A percentile compares a stretch with the other conserved stretches of the same genome.
Conservation (phyloP, 2,329 filamentous ascomycete genomes). For the Colletotrichum cereale region DNA sequence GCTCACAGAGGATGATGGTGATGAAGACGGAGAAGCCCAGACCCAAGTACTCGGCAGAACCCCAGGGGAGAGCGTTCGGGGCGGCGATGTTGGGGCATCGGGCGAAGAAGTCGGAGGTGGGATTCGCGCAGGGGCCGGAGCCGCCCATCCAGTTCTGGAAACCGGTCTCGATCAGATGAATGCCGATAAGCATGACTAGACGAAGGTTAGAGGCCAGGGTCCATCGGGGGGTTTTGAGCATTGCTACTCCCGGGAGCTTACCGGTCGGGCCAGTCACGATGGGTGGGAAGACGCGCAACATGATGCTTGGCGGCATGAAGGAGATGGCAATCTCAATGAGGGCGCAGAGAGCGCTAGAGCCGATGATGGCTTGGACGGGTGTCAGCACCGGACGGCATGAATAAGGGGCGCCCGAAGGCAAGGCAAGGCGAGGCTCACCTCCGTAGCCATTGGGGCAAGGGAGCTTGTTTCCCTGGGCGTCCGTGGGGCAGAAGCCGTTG, state of each 20-base stretch:
- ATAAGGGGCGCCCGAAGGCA: not conserved
- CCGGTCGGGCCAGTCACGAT: constrained; percentile 79
- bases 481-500: constrained; percentile 75
- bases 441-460: constrained; percentile 85
- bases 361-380: constrained; percentile 71
- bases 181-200: constrained; percentile 74
- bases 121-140: constrained; percentile 67
- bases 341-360: constrained; percentile 74
- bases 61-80: constrained; percentile 81
- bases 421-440: constrained; percentile 41
- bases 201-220: not conserved
- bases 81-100: constrained; percentile 76
- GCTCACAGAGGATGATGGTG: constrained; percentile 83
- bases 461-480: constrained; percentile 72
- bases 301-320: constrained; percentile 76
- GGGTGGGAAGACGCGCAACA: constrained; percentile 83
- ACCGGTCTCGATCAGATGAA: constrained; percentile 77
- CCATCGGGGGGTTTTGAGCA: not conserved
- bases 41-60: constrained; percentile 80
- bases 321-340: constrained; percentile 80
- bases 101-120: constrained; percentile 68
- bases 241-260: constrained; percentile 49
- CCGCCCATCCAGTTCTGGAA: constrained; percentile 86
- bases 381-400: not conserved
- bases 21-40: constrained; percentile 85